Evolutionary conservation across 164 flowering plant species (phyloP), one percentile per base, ranked within the genome.

Genomic region (Umbilicus rupestris): DNA sequence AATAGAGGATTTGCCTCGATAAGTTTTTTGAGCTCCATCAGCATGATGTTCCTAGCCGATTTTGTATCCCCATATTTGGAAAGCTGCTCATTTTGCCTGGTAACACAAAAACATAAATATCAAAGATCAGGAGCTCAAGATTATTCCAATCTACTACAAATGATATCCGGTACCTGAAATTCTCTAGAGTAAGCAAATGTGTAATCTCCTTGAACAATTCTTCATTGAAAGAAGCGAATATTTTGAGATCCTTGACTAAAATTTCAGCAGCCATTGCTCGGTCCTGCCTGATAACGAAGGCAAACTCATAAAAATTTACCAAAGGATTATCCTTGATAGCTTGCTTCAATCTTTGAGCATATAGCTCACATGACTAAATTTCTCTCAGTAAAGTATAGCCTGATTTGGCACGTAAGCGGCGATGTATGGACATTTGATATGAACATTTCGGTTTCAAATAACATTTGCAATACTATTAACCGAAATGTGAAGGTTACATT

Each of bases 1-100:
- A 92, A 89, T 68, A 87, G 84, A 57, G 97, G 94, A 81, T 89
- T 89, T 63, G 94, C 92, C 76, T 89, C 97, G 7, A 91, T 91
- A 30, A 92, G 79, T 60, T 89, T 88, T 66, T 89, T 92, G 11
- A 92, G 84, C 78, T 87, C 94, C 57, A 83, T 70, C 72, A 92
- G 78, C 98, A 92, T 86, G 58, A 89, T 89, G 76, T 84, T 80
- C 44, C 98, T 85, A 71, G 98, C 96, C 49, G 96, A 81, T 78
- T 89, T 89, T 39, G 96, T 92, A 69, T 92, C 98, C 31, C 96
- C 95, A 73, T 87, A 89, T 78, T 89, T 89, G 62, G 98, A 92
- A 15, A 92, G 80, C 74, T 89, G 96, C 82, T 92, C 96, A 79
- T 92, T 92, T 78, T 92, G 96, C 79, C 97, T 92, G 78, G 64